phyloP scores from a whole-genome alignment of 2,329 filamentous ascomycete species.

The Elsinoe ampelina region DNA sequence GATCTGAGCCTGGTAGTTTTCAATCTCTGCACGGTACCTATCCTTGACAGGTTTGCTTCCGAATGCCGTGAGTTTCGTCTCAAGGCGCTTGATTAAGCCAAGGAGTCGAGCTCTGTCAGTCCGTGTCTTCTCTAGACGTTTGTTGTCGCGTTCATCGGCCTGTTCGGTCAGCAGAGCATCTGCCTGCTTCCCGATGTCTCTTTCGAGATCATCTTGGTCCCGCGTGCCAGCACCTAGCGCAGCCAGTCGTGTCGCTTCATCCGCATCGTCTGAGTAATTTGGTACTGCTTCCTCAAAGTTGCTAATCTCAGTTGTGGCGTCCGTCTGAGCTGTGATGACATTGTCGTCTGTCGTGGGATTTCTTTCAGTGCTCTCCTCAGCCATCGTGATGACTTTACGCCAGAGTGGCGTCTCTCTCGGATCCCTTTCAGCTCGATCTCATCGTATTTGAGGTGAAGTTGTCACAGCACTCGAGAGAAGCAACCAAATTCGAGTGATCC shows the following conservation, averaged over 20 bases:
- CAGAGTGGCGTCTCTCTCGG: no score
- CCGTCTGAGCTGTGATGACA: no score
- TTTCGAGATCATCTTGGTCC: constrained; percentile 82
- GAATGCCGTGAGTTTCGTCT: constrained; percentile 48
- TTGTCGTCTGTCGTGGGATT: not conserved
- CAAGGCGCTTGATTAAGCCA: constrained; percentile 52
- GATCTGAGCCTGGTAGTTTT: constrained; percentile 56
- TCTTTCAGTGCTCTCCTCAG: not conserved
- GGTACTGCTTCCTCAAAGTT: not conserved
- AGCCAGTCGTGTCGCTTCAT: constrained; percentile 34
- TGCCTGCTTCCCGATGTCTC: constrained; percentile 65
- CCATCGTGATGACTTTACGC: not conserved
- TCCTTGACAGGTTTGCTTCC: constrained; percentile 46
- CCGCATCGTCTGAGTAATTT: constrained; percentile 24
- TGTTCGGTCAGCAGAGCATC: constrained; percentile 52
- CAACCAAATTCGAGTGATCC: no score
- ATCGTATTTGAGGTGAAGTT: no score
- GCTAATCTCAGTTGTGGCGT: not conserved
- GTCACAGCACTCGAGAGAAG: no score
- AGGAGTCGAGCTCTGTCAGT: constrained; percentile 50
- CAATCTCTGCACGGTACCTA: constrained; percentile 56
- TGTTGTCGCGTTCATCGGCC: constrained; percentile 54
- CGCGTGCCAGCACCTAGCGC: constrained; percentile 44
- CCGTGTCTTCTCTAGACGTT: constrained; percentile 50
- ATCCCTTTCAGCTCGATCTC: no score